Base-by-base conservation (phyloP, 176 grass and related monocot genomes). In the Lolium perenne region DNA sequence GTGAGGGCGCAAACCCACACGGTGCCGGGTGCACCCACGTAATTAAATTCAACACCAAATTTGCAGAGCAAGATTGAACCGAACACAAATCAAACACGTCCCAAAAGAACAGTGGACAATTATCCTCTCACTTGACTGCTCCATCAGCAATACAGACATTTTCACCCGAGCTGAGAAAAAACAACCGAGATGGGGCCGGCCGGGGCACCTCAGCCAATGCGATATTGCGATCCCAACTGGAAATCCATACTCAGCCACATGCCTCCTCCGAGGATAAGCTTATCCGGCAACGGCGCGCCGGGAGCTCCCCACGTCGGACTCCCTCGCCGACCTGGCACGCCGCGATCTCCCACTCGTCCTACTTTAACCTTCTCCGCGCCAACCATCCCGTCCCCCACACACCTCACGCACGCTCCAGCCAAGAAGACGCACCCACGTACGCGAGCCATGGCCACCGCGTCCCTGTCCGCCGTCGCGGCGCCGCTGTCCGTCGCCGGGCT, bases 231-330 rank as follows among this genome's bases (percentile, higher is more conserved):
- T 23, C 89, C 17, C 20, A 4, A 22, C 77, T 50, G 50, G 13
- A 61, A 80, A 87, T 86, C 85, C 74, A 41, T 21, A 0, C 85
- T 1, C 60, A 84, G 6, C 85, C 76, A 70, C 76, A 73, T 61
- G 75, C 10, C 81, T 18, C 51, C 5, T 54, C 41, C 40, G 14
- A 32, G 80, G 89, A 91, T 91, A 88, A 92, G 64, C 76, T 83
- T 92, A 92, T 89, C 87, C 80, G 62, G 53, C 80, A 47, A 80
- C 51, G 84, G 76, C 83, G 80, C 79, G 20, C 76, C 83, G 51
- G 71, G 48, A 81, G 70, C 83, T 13, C 4, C 67, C 84, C 91
- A 92, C 91, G 80, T 89, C 67, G 84, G 87, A 81, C 62, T 38
- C 61, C 26, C 8, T 56, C 13, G 84, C 69, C 74, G 91, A 92